Conservation (phyloP, 2,329 filamentous ascomycete genomes). For the Escovopsis sp. region DNA sequence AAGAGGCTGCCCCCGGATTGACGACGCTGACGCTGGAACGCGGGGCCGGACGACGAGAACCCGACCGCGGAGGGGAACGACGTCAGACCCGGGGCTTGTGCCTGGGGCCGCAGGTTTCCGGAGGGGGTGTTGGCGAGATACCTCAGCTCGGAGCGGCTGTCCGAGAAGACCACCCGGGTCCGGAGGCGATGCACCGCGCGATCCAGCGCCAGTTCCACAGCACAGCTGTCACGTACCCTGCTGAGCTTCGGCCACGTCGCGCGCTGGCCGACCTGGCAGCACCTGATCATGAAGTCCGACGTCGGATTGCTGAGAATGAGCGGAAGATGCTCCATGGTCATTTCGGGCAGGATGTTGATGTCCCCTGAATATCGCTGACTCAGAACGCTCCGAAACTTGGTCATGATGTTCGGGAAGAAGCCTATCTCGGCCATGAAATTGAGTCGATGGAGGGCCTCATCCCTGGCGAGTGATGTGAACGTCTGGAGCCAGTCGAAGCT, state of each 20-base stretch:
- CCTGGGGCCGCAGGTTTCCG: conserved; percentile 14
- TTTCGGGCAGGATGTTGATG: conserved; percentile 81
- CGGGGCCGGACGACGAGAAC: conserved; percentile 14
- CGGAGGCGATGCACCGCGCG: conserved; percentile 55
- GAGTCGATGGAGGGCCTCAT: conserved; percentile 67
- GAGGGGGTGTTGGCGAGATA: conserved; percentile 19
- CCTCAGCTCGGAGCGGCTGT: conserved; percentile 46
- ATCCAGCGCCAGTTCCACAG: conserved; percentile 76
- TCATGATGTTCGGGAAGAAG: conserved; percentile 62
- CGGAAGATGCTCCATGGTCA: conserved; percentile 59
- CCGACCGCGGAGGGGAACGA: conserved; percentile 9
- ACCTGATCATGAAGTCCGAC: conserved; percentile 69
- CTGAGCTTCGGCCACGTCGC: conserved; percentile 88
- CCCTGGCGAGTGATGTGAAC: conserved; percentile 58
- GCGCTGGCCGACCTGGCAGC: conserved; percentile 62
- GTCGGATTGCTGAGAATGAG: conserved; percentile 73
- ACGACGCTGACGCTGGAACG: conserved; percentile 27
- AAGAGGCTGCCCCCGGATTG: conserved; percentile 36
- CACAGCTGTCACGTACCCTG: conserved; percentile 72
- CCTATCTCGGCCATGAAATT: conserved; percentile 69
- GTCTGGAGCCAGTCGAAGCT: conserved; percentile 47
- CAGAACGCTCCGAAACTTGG: conserved; percentile 66
- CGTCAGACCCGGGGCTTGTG: conserved; percentile 6
- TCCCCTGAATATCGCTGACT: conserved; percentile 89
- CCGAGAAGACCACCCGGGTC: conserved; percentile 53